These are phyloP conservation scores for Mrakia frigida DNA, from an alignment of 768 basidiomycete genomes.

Conservation along the genomic window DNA sequence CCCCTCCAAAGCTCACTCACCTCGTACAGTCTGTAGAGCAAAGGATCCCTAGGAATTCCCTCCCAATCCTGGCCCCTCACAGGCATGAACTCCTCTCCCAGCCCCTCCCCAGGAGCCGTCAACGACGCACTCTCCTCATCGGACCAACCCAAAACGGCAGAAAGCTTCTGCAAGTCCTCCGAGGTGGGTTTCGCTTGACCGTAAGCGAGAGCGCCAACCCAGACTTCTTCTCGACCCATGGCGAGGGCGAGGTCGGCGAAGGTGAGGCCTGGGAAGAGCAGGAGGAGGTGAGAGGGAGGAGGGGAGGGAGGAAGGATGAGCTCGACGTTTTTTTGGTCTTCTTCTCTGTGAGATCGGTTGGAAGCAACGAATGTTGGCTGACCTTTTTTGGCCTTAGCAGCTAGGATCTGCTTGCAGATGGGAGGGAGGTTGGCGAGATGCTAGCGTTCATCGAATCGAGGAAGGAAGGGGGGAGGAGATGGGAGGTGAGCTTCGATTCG, in stretches of 20 bases:
- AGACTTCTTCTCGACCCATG: neutral
- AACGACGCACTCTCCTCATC: neutral
- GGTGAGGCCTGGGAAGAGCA: neutral
- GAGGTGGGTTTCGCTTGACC: neutral
- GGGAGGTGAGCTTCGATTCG: neutral
- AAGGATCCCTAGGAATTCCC: neutral
- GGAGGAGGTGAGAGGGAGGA: neutral
- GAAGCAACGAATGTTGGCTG: no score
- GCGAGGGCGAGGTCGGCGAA: neutral
- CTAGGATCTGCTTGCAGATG: neutral
- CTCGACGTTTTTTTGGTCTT: no score
- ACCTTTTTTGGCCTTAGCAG: neutral
- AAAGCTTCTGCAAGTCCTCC: neutral
- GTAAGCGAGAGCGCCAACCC: neutral
- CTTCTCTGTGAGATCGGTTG: no score
- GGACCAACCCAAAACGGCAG: neutral
- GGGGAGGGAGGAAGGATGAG: neutral
- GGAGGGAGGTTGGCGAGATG: slow-evolving; percentile 5
- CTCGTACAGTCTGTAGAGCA: neutral
- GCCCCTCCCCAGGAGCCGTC: neutral
- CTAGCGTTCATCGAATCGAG: neutral
- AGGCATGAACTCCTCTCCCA: neutral
- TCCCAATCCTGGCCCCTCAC: neutral
- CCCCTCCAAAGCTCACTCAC: neutral
- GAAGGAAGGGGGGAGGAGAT: neutral